Conservation (phyloP, 805 yeast genomes). For the Nakazawaea populi region DNA sequence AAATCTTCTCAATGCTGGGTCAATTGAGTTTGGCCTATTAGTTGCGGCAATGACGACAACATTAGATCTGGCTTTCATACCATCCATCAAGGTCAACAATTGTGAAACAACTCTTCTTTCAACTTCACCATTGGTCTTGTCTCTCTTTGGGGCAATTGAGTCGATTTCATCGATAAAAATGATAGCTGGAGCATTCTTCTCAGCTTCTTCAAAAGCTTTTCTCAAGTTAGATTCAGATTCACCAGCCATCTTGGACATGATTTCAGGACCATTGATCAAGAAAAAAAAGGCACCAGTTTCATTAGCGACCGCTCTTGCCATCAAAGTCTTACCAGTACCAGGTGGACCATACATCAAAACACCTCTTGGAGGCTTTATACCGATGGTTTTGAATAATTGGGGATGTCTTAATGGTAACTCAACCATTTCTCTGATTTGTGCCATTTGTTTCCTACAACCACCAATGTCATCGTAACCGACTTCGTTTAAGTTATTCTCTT, state of each 20-base stretch:
- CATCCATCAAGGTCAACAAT: conserved; percentile 96
- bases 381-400: conserved; percentile 93
- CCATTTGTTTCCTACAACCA: conserved; percentile 99
- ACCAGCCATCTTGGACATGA: conserved; percentile 99
- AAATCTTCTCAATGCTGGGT: conserved; percentile 79
- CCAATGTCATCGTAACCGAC: conserved; percentile 99
- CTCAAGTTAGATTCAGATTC: conserved; percentile 96
- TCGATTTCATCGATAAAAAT: conserved; percentile 98
- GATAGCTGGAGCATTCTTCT: conserved; percentile 96
- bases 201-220: conserved; percentile 99
- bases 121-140: conserved; percentile 99
- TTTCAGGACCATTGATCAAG: conserved; percentile 97
- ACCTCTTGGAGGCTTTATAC: conserved; percentile 99
- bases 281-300: conserved; percentile 99
- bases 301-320: conserved; percentile 99
- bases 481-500: conserved; percentile 92
- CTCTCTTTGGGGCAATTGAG: conserved; percentile 99
- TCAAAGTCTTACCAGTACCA: conserved; percentile 98
- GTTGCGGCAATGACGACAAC: conserved; percentile 98
- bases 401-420: conserved; percentile 98
- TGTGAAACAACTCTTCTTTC: conserved; percentile 99
- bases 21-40: conserved; percentile 80
- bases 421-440: conserved; percentile 97
- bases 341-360: conserved; percentile 98
- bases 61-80: conserved; percentile 99